A percentile compares a stretch with the other conserved stretches of the same genome.
Evolutionary conservation across 257 asterid species (phyloP).

Genomic region (Solanum lignicaule): DNA sequence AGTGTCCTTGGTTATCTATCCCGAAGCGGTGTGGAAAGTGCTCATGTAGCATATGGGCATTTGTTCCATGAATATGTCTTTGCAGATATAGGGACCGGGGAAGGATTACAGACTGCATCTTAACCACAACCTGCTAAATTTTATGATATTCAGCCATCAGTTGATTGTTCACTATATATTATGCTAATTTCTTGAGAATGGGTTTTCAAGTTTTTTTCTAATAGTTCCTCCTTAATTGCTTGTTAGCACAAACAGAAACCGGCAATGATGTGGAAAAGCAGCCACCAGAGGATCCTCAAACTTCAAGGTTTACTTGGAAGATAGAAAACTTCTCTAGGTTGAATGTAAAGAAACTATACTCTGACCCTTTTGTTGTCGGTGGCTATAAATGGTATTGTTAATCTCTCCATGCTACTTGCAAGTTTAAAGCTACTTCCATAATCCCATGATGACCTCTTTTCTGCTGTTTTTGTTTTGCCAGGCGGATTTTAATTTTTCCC

Average conservation of each 20-base stretch:
- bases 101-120: background rate
- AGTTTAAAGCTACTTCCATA: background rate
- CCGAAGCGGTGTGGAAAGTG: background rate
- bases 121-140: background rate
- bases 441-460: background rate
- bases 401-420: background rate
- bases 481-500: constrained; percentile 51
- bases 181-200: background rate
- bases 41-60: background rate
- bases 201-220: background rate
- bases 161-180: background rate
- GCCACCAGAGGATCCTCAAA: constrained; percentile 5
- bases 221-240: background rate
- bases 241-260: background rate
- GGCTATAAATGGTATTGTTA: constrained; percentile 2
- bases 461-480: constrained; percentile 11
- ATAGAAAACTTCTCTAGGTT: constrained; percentile 4
- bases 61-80: background rate
- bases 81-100: background rate
- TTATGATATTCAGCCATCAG: background rate
- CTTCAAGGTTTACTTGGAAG: constrained; percentile 8
- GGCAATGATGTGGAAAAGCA: background rate
- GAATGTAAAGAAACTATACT: constrained; percentile 5
- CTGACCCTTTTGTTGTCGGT: constrained; percentile 1
- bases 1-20: background rate